Base-by-base conservation (phyloP, 2,329 filamentous ascomycete genomes). In the Diplocarpon rosae region DNA sequence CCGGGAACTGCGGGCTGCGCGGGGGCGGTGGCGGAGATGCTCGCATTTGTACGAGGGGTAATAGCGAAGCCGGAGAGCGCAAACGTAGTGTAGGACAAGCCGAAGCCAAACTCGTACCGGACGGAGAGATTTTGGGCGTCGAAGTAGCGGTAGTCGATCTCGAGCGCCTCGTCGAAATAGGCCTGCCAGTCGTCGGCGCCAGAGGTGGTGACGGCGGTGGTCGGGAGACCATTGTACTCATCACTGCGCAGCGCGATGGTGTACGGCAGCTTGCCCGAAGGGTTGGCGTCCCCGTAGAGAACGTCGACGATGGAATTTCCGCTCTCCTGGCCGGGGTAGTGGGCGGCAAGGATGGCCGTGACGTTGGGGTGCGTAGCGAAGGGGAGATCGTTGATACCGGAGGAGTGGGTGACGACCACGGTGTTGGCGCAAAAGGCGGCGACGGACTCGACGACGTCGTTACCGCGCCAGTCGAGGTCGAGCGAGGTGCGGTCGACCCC, bases 241-340 rank as follows among this genome's bases (percentile, higher is more conserved):
- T 89, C 33, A 3, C 36, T 37, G 17, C 32, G 13, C 14, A 45
- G 29, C 3, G 45, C 39, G 32, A 90, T 86, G 65, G 43, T 84
- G 70, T n/a, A 84, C 75, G 39, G 47, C 14, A 43, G 35, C 14
- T 82, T 79, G 12, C 88, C 88, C 39, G 77, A 85, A 0, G 79
- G 78, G 55, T 85, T 88, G 9, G 79, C 70, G 16, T 81, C 72
- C 5, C 87, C 87, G 48, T 88, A 87, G 1, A 94, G 66, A 1
- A 94, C 69, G 52, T 89, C 83, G 1, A 76, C 75, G 2, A 95
- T 68, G 0, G 87, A 83, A 48, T 83, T 80, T 9, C 88, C 88
- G 28, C 81, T 85, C 60, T 94, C 86, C 58, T 93, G 78, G 1
- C 88, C 86, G 0, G 88, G 87, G 0, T 94, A 68, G 55, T 92